phyloP scores from a whole-genome alignment of 2,329 filamentous ascomycete genomes.

The Helicocarpus griseus region DNA sequence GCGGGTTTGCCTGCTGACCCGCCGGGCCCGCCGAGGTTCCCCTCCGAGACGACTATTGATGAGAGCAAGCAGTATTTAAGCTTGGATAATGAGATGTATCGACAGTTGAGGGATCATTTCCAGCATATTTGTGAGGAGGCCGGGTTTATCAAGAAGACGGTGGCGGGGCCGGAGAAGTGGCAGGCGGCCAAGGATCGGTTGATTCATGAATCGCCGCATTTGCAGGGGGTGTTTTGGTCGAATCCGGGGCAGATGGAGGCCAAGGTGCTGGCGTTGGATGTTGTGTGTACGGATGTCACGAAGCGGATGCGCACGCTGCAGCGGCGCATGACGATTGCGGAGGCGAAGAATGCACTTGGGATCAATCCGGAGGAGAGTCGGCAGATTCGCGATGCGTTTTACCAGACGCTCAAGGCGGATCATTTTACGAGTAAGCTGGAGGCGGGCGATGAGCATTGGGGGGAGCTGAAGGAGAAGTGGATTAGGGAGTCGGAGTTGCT shows the following conservation, averaged over 20 bases:
- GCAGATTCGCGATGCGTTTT: constrained; percentile 56
- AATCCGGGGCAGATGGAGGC: constrained; percentile 50
- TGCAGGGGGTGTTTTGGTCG: constrained; percentile 53
- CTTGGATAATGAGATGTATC: constrained; percentile 56
- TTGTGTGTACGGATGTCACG: constrained; percentile 72
- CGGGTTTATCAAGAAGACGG: constrained; percentile 64
- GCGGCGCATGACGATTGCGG: constrained; percentile 59
- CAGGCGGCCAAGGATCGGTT: constrained; percentile 59
- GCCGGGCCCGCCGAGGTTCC: constrained; percentile 61
- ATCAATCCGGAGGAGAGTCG: constrained; percentile 60
- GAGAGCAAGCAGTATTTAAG: constrained; percentile 63
- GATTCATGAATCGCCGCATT: constrained; percentile 53
- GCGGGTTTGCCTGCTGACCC: constrained; percentile 59
- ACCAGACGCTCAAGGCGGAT: constrained; percentile 54
- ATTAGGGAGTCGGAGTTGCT: constrained; percentile 48
- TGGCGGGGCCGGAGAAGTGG: constrained; percentile 65
- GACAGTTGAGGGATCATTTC: constrained; percentile 56
- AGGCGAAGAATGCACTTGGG: constrained; percentile 63
- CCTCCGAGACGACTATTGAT: constrained; percentile 72
- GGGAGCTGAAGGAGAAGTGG: constrained; percentile 60
- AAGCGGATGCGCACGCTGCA: constrained; percentile 63
- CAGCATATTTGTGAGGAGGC: constrained; percentile 59
- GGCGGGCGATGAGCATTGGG: constrained; percentile 62
- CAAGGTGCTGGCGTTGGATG: constrained; percentile 62
- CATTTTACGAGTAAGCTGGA: constrained; percentile 66